These are phyloP conservation scores for Russula virescens DNA, from an alignment of 768 basidiomycete genomes.

Conservation along the genomic window DNA sequence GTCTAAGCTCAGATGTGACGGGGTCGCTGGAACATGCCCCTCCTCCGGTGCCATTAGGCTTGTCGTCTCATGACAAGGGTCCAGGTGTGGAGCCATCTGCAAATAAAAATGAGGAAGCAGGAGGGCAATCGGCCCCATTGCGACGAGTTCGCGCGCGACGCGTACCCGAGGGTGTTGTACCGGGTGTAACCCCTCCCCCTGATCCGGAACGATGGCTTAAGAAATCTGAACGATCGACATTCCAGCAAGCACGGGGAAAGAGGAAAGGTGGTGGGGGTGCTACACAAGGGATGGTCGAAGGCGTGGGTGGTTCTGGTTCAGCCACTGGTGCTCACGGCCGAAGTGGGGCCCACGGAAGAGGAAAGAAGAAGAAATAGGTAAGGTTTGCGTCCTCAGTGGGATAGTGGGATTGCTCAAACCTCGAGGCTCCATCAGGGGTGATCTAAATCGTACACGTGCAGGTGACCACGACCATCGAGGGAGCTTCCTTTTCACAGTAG, in stretches of 20 bases:
- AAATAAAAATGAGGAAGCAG: conserved; percentile 28
- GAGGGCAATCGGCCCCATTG: conserved; percentile 30
- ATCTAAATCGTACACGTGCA: conserved; percentile 21
- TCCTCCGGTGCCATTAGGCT: conserved; percentile 45
- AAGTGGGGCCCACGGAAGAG: conserved; percentile 44
- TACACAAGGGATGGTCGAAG: conserved; percentile 58
- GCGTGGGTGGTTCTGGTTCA: conserved; percentile 27
- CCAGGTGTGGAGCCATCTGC: conserved; percentile 31
- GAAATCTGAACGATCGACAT: conserved; percentile 71
- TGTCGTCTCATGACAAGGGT: conserved; percentile 26
- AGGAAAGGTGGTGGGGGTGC: conserved; percentile 56
- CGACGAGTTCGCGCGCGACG: conserved; percentile 57
- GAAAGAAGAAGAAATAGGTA: conserved; percentile 62
- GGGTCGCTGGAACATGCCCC: conserved; percentile 55
- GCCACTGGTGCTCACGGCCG: conserved; percentile 32
- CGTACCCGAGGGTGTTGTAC: conserved; percentile 68
- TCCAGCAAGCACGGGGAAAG: conserved; percentile 44
- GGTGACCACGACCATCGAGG: conserved; percentile 13
- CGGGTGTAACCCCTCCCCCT: conserved; percentile 74
- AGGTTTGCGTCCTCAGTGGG: conserved; percentile 9
- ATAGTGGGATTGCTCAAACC: conserved; percentile 6
- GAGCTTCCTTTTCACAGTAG: conserved; percentile 14
- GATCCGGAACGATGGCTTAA: conserved; percentile 88
- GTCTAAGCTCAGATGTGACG: conserved; percentile 46
- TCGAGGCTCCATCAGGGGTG: conserved; percentile 20